Base-by-base conservation (phyloP, 1,284 basidiomycete species). In the Phaffia rhodozyma region DNA sequence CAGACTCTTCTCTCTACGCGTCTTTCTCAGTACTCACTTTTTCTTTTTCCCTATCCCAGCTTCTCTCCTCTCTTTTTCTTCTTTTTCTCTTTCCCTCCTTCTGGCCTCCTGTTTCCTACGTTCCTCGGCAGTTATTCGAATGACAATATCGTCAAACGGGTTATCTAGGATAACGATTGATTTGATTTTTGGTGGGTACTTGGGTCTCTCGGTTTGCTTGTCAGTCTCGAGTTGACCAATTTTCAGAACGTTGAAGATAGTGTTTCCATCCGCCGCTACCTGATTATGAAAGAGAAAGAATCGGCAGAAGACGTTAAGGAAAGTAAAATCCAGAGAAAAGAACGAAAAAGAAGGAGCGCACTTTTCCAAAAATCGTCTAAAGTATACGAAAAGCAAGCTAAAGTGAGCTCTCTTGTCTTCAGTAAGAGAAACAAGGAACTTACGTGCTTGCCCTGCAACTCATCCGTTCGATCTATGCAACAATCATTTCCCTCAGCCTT, bases 121-220 rank as follows among this genome's bases (percentile, higher is more conserved):
- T 76, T 97, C 92, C 1, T 85, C 88, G 0, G 89, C 90, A 0
- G 94, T 98, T 68, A 97, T 96, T n/a, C 94, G 85, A 1, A 94
- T 93, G 32, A 92, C 82, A 68, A 97, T 94, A 72, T 97, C 92
- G 57, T 86, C 83, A 48, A 30, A 93, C 0, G 91, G 91, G 71
- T 92, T 91, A 61, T 92, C 87, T 5, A 89, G 71, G 58, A 93
- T 86, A 21, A 83, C 81, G 32, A 91, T 78, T 3, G 80, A 81
- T 70, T 85, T 86, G 72, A 94, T 87, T 70, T 86, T 90, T 0
- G 91, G 89, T 2, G 91, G 88, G 69, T 94, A 93, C 59, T 92
- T 73, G 1, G 94, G 94, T 59, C 85, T 79, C 70, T 89, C 90
- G 59, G 38, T 43, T 43, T 88, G 84, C 54, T 81, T 83, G 72